Base-by-base conservation (phyloP, 805 yeast genomes). In the Nakazawaea wickerhamii region DNA sequence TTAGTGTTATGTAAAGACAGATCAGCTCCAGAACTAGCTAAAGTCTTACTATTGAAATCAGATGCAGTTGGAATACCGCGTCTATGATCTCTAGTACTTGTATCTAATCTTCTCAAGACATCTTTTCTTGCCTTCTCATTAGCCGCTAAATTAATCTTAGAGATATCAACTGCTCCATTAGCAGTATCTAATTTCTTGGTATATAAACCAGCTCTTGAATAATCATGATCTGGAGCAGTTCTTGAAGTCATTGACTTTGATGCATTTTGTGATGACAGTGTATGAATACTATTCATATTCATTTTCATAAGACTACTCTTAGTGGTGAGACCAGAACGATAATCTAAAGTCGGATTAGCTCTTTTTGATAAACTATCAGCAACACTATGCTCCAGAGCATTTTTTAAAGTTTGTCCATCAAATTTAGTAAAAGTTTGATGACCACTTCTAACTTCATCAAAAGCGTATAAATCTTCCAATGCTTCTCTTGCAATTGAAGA, bases 1-100 rank as follows among this genome's bases (percentile, higher is more conserved):
- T 72, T 44, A 65, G 66, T 42, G 54, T 59, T 60, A 40, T 73
- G 70, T 1, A 83, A 75, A 13, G 83, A 82, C 20, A 74, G 60
- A 23, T 17, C 44, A 4, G 81, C 84, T 22, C 81, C 81, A 34
- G 69, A 67, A 19, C 76, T 71, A 10, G 84, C 83, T 56, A 70
- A 66, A 10, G 55, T 53, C 43, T 65, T 70, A 38, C 73, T 74
- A 22, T 71, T 55, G 43, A 65, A 59, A 49, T 61, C 64, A 35
- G 68, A 66, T 3, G 77, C 68, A 22, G 64, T 63, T 27, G 68
- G 57, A 15, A 76, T 70, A 47, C 66, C 69, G 38, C 58, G 51
- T 6, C 59, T 46, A 15, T 58, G 50, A 31, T 58, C 55, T 43
- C 36, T 48, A 17, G n/a, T 22, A 23, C 43, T 55, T 6, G 61